Evolutionary conservation across 495 filamentous ascomycete genomes (phyloP).

Genomic region (Hyaloscypha hepaticicola): DNA sequence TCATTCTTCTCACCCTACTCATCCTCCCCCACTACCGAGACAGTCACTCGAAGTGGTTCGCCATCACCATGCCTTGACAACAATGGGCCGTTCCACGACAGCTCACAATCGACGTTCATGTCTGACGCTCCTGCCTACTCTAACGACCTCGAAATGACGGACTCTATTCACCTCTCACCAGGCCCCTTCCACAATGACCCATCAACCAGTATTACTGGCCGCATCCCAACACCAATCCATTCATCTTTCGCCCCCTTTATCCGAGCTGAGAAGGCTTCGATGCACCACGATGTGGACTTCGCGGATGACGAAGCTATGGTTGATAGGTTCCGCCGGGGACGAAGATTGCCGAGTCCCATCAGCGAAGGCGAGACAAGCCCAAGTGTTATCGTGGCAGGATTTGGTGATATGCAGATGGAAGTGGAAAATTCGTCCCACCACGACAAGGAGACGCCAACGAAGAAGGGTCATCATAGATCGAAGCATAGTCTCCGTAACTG

Average conservation of each 20-base stretch:
- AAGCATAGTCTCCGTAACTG: constrained; percentile 33
- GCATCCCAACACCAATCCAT: constrained; percentile 35
- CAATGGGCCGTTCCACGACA: background rate
- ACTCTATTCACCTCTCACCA: constrained; percentile 27
- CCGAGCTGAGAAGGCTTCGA: constrained; percentile 20
- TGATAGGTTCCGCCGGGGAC: constrained; percentile 23
- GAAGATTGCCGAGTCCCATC: constrained; percentile 33
- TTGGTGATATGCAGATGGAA: constrained; percentile 35
- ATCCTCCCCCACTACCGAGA: constrained; percentile 23
- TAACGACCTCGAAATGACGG: constrained; percentile 32
- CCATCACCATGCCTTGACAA: constrained; percentile 20
- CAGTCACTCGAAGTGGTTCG: constrained; percentile 16
- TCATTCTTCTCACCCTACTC: constrained; percentile 29
- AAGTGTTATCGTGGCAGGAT: constrained; percentile 29
- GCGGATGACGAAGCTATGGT: constrained; percentile 30
- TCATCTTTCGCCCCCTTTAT: constrained; percentile 30
- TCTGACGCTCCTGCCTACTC: constrained; percentile 20
- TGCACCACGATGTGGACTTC: constrained; percentile 19
- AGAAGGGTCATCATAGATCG: constrained; percentile 33
- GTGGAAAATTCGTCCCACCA: constrained; percentile 18
- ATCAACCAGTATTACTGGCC: constrained; percentile 25
- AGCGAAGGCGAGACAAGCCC: constrained; percentile 33
- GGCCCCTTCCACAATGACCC: constrained; percentile 28
- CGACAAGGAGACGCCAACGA: constrained; percentile 26
- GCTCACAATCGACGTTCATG: constrained; percentile 24